Percentiles rank a stretch among this genome's conserved stretches.
phyloP scores from a whole-genome alignment of 2,329 filamentous ascomycete genomes.

The Hymenoscyphus repandus region DNA sequence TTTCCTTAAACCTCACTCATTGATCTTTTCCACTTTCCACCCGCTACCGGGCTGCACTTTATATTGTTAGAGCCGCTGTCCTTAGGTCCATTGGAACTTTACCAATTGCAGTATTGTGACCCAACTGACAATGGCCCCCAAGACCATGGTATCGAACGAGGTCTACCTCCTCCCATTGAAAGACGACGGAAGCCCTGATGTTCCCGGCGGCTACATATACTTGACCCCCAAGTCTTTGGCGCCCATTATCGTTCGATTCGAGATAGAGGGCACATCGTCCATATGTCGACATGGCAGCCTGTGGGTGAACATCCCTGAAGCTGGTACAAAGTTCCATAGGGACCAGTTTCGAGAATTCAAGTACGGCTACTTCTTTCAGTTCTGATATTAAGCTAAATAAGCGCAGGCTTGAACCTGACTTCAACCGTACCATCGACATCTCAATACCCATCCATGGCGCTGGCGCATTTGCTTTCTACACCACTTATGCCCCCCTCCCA shows the following conservation, averaged over 20 bases:
- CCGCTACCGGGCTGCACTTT: neutral
- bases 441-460: constrained; percentile 78
- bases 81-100: neutral
- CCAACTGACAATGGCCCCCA: constrained; percentile 45
- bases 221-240: constrained; percentile 68
- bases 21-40: neutral
- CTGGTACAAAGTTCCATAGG: constrained; percentile 70
- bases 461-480: constrained; percentile 91
- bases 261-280: constrained; percentile 90
- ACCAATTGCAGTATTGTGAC: neutral
- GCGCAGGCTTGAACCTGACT: constrained; percentile 76
- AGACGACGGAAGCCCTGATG: constrained; percentile 86
- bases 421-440: constrained; percentile 87
- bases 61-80: neutral
- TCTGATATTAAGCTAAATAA: constrained; percentile 12
- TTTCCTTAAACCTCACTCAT: neutral
- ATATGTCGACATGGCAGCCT: constrained; percentile 92
- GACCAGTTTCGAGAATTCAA: constrained; percentile 81
- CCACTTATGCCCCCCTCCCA: constrained; percentile 83
- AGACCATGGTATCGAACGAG: constrained; percentile 60
- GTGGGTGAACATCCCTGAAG: constrained; percentile 90
- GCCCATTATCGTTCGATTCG: constrained; percentile 79
- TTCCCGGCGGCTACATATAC: constrained; percentile 87
- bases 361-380: constrained; percentile 47
- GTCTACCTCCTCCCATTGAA: constrained; percentile 88